Percentiles rank a stretch among this genome's conserved stretches.
Conservation (phyloP, 108 stramenopile species). For the Pseudonitzschia pungens region DNA sequence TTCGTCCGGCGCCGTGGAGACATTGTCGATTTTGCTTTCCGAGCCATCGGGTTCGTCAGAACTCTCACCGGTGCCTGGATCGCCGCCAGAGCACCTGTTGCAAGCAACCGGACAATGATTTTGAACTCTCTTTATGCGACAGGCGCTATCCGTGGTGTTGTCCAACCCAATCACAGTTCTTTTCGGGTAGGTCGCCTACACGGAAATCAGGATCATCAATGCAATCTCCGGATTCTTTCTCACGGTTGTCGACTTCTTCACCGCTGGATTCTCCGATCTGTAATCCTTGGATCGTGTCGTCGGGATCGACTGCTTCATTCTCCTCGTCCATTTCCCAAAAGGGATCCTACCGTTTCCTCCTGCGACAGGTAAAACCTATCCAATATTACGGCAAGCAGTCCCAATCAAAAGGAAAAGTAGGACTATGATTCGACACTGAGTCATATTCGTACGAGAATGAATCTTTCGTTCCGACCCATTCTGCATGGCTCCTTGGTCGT, state of each 20-base stretch:
- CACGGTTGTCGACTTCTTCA: too few relatives aligned
- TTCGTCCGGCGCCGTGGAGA: not conserved
- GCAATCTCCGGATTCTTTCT: not conserved
- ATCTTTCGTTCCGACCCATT: not conserved
- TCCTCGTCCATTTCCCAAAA: too few relatives aligned
- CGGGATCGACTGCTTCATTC: too few relatives aligned
- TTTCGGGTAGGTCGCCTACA: not conserved
- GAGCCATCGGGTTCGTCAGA: too few relatives aligned
- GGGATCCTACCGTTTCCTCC: too few relatives aligned
- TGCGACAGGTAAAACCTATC: too few relatives aligned
- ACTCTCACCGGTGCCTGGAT: too few relatives aligned
- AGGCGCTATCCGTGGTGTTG: not conserved
- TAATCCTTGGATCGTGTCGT: too few relatives aligned
- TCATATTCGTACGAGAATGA: not conserved
- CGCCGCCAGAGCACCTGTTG: not conserved
- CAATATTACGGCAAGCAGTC: not conserved
- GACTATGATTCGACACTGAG: not conserved
- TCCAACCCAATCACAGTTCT: slow-evolving; percentile 12
- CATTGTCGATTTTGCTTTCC: not conserved
- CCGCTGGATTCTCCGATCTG: too few relatives aligned
- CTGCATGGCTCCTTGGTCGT: not conserved
- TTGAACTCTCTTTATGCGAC: not conserved
- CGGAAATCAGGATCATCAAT: not conserved
- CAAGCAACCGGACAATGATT: not conserved
- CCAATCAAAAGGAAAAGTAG: not conserved